phyloP scores from a whole-genome alignment of 495 filamentous ascomycete species.

The Lichina pygmaea region DNA sequence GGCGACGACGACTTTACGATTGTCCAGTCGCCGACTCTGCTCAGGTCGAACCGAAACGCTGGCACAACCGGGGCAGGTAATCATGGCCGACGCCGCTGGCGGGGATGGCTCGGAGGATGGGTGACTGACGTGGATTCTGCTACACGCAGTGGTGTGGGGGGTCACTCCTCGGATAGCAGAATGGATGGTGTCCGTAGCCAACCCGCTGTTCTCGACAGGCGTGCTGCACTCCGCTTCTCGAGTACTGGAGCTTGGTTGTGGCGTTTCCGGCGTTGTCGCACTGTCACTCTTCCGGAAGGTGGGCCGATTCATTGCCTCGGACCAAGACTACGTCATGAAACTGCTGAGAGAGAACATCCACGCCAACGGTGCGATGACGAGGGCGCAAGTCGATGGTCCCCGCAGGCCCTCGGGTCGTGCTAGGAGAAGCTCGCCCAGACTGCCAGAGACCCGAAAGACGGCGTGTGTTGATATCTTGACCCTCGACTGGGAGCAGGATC shows the following conservation, averaged over 20 bases:
- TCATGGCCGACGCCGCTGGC: constrained; percentile 1
- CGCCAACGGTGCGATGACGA: constrained; percentile 20
- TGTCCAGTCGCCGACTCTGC: constrained; percentile 58
- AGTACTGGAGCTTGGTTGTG: constrained; percentile 67
- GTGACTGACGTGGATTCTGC: neutral
- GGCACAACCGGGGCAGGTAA: constrained; percentile 82
- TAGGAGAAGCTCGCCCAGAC: neutral
- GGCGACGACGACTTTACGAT: constrained; percentile 45
- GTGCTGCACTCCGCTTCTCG: constrained; percentile 25
- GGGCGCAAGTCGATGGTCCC: neutral
- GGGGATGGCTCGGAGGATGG: neutral
- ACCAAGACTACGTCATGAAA: constrained; percentile 62
- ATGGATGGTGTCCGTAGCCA: constrained; percentile 42
- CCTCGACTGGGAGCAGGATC: constrained; percentile 47
- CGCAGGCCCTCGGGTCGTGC: neutral
- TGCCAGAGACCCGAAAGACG: neutral
- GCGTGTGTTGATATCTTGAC: constrained; percentile 10
- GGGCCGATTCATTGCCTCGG: constrained; percentile 48
- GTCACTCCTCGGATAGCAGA: constrained; percentile 65
- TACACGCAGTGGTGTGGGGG: constrained; percentile 52
- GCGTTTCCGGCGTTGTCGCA: constrained; percentile 53
- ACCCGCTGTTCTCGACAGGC: constrained; percentile 32
- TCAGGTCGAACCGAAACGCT: constrained; percentile 46
- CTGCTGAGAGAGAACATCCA: constrained; percentile 48
- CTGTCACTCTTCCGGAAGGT: constrained; percentile 34